Evolutionary conservation across 2,329 filamentous ascomycete species (phyloP).

Genomic region (Fusarium duplospermum): DNA sequence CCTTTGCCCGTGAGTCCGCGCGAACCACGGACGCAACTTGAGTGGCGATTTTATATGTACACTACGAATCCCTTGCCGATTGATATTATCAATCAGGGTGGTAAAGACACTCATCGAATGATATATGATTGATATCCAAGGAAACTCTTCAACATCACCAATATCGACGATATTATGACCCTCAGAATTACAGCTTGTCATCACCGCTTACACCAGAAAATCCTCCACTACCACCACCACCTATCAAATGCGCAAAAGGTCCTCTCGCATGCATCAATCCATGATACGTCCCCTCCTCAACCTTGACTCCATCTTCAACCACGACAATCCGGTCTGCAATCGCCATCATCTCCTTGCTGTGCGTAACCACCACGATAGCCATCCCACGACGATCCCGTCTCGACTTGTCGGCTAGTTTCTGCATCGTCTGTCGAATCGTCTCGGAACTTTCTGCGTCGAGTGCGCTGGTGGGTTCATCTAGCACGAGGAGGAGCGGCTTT

Average conservation of each 20-base stretch:
- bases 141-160: not conserved
- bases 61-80: not conserved
- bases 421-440: slow-evolving; percentile 72
- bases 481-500: slow-evolving; percentile 76
- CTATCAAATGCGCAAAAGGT: slow-evolving; percentile 62
- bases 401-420: slow-evolving; percentile 57
- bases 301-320: slow-evolving; percentile 73
- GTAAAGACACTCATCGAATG: not conserved
- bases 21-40: not conserved
- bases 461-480: slow-evolving; percentile 89
- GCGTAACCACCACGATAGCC: slow-evolving; percentile 85
- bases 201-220: not conserved
- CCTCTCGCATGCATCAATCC: slow-evolving; percentile 63
- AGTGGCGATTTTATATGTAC: not conserved
- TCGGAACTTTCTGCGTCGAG: slow-evolving; percentile 78
- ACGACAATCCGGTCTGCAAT: slow-evolving; percentile 80
- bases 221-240: not conserved
- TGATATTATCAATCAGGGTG: not conserved
- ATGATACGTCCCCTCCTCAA: slow-evolving; percentile 74
- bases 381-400: slow-evolving; percentile 53
- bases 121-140: slow-evolving; percentile 1
- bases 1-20: not conserved
- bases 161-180: not conserved
- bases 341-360: slow-evolving; percentile 87
- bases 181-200: not conserved